A percentile compares a stretch with the other conserved stretches of the same genome.
Evolutionary conservation across 768 basidiomycete species (phyloP).

Genomic region (Phylloporus sp.): DNA sequence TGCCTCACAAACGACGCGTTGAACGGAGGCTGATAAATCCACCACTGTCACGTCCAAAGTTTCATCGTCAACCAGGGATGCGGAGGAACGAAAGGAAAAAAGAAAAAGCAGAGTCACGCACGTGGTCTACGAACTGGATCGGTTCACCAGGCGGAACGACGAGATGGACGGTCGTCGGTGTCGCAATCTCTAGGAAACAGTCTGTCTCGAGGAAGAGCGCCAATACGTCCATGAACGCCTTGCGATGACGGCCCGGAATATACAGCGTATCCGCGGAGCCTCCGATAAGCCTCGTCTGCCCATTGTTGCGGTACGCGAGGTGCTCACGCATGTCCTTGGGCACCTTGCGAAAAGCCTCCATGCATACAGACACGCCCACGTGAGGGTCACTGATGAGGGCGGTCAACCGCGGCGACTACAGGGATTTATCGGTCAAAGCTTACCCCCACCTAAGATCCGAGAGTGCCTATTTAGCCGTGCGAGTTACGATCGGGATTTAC

Average conservation of each 20-base stretch:
- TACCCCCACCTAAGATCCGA: conserved; percentile 38
- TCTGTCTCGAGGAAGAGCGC: conserved; percentile 42
- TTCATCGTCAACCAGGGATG: not conserved
- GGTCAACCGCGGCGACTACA: not conserved
- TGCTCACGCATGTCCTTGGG: conserved; percentile 34
- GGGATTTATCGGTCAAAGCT: conserved; percentile 9
- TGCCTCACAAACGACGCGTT: conserved; percentile 42
- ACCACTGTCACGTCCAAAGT: conserved; percentile 31
- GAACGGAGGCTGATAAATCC: conserved; percentile 45
- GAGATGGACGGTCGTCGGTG: conserved; percentile 42
- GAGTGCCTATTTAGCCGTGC: conserved; percentile 5
- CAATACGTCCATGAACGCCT: conserved; percentile 38
- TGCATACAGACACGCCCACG: conserved; percentile 41
- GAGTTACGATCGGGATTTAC: not conserved
- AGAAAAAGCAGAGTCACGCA: conserved; percentile 18
- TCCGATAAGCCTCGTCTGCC: conserved; percentile 38
- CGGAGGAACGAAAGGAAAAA: not conserved
- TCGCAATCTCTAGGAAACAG: conserved; percentile 48
- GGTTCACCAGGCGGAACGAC: conserved; percentile 35
- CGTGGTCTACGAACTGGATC: conserved; percentile 47
- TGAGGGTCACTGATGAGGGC: conserved; percentile 35
- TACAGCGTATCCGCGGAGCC: conserved; percentile 48
- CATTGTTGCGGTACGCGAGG: conserved; percentile 33
- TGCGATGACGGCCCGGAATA: conserved; percentile 39
- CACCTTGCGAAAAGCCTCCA: conserved; percentile 36